phyloP scores from a whole-genome alignment of 495 filamentous ascomycete species.

The Hyaloscypha hepaticicola region DNA sequence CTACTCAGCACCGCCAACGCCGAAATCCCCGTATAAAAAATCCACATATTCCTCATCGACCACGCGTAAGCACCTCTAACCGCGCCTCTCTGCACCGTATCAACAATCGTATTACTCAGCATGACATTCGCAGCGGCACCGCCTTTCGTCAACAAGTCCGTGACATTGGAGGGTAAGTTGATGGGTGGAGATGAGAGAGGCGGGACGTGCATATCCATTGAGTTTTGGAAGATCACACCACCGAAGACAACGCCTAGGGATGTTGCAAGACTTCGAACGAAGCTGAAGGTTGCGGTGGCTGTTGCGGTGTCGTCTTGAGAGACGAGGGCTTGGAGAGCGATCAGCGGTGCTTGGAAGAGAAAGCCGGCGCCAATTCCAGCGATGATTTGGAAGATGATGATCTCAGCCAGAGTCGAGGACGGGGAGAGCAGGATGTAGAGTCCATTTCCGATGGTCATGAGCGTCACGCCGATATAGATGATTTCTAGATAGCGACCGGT shows the following conservation, averaged over 20 bases:
- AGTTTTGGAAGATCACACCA: slow-evolving; percentile 67
- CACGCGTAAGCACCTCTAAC: slow-evolving; percentile 44
- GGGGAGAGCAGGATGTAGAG: slow-evolving; percentile 52
- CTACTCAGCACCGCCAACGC: background rate
- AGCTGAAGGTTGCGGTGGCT: slow-evolving; percentile 64
- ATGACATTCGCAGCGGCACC: slow-evolving; percentile 14
- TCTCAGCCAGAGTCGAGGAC: slow-evolving; percentile 43
- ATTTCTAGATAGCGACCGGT: slow-evolving; percentile 60
- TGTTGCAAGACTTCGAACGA: slow-evolving; percentile 61
- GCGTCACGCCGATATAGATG: slow-evolving; percentile 48
- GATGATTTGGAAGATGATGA: slow-evolving; percentile 54
- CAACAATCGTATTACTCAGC: slow-evolving; percentile 23
- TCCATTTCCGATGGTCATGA: slow-evolving; percentile 57
- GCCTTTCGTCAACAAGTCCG: slow-evolving; percentile 6
- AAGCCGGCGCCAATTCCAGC: slow-evolving; percentile 52
- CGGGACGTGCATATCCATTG: slow-evolving; percentile 41
- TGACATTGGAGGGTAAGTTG: slow-evolving; percentile 6
- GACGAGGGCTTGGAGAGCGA: slow-evolving; percentile 70
- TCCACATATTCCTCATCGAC: slow-evolving; percentile 52
- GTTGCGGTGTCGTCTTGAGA: slow-evolving; percentile 59
- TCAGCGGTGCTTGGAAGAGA: slow-evolving; percentile 65
- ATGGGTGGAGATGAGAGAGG: slow-evolving; percentile 35
- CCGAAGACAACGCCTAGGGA: slow-evolving; percentile 65
- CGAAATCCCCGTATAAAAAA: slow-evolving; percentile 33
- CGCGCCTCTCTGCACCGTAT: slow-evolving; percentile 36